Conservation (phyloP, 2,329 filamentous ascomycete genomes). For the Tolypocladium inflatum region DNA sequence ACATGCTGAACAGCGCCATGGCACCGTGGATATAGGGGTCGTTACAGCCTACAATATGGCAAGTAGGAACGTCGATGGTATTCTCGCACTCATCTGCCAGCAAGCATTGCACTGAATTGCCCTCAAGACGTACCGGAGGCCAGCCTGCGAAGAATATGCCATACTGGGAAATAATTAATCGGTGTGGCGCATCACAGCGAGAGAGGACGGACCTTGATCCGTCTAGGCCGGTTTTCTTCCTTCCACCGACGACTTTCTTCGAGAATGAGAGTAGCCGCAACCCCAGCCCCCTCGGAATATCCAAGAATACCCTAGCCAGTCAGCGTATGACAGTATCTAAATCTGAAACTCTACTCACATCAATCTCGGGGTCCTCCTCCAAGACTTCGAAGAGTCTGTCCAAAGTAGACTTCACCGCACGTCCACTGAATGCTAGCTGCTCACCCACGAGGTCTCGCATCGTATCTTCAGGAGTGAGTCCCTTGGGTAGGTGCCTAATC, state of each 20-base stretch:
- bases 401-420: constrained; percentile 8
- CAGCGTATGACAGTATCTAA: too few species aligned
- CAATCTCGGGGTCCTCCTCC: constrained; percentile 27
- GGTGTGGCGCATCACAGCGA: not conserved
- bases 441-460: constrained; percentile 39
- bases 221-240: constrained; percentile 19
- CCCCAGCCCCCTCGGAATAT: constrained; percentile 50
- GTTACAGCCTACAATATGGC: constrained; percentile 42
- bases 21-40: constrained; percentile 54
- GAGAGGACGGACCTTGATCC: constrained; percentile 21
- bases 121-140: constrained; percentile 36
- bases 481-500: constrained; percentile 44
- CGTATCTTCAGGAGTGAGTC: constrained; percentile 43
- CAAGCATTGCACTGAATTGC: constrained; percentile 27
- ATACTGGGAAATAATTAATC: constrained; percentile 18
- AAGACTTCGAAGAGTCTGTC: constrained; percentile 29
- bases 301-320: constrained; percentile 39
- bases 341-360: constrained; percentile 8
- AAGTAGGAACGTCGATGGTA: constrained; percentile 41
- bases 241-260: constrained; percentile 33
- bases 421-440: constrained; percentile 6
- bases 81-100: constrained; percentile 38
- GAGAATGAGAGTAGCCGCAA: constrained; percentile 42
- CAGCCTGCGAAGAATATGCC: constrained; percentile 44
- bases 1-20: constrained; percentile 52